Percentiles rank a stretch among this genome's conserved stretches.
Evolutionary conservation across 495 filamentous ascomycete genomes (phyloP).

Genomic region (Emericellopsis terricola): DNA sequence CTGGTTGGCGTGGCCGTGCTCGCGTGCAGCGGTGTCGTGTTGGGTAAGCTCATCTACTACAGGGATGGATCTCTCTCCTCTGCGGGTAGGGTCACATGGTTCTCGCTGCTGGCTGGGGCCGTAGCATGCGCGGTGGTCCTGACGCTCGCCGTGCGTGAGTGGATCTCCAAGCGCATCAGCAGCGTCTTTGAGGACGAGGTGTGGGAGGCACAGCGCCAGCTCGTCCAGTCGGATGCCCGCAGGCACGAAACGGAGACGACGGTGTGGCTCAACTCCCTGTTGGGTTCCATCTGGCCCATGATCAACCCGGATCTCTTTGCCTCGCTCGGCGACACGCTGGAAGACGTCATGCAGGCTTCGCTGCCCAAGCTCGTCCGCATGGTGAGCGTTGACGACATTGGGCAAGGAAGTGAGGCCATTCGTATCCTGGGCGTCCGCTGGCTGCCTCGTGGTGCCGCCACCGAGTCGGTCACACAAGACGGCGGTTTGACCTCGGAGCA

Average conservation of each 20-base stretch:
- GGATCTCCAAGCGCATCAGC: slow-evolving; percentile 32
- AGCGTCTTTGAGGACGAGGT: slow-evolving; percentile 41
- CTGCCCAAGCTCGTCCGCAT: slow-evolving; percentile 44
- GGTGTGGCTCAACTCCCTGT: slow-evolving; percentile 46
- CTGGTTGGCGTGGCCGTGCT: slow-evolving; percentile 10
- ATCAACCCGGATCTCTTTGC: slow-evolving; percentile 54
- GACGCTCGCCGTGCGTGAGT: slow-evolving; percentile 28
- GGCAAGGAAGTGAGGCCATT: slow-evolving; percentile 47
- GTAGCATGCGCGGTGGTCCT: slow-evolving; percentile 11
- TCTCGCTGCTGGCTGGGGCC: slow-evolving; percentile 9
- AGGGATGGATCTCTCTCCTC: not conserved
- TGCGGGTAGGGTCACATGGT: slow-evolving; percentile 1
- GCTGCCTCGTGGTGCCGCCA: slow-evolving; percentile 47
- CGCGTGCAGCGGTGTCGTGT: not conserved
- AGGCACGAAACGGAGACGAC: slow-evolving; percentile 31
- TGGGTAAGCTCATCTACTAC: too few relatives aligned
- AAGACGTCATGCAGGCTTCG: slow-evolving; percentile 56
- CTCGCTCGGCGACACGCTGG: slow-evolving; percentile 42
- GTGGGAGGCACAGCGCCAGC: slow-evolving; percentile 32
- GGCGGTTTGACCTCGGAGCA: slow-evolving; percentile 24
- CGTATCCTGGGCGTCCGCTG: slow-evolving; percentile 46
- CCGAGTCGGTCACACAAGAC: slow-evolving; percentile 33
- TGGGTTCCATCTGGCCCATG: slow-evolving; percentile 46
- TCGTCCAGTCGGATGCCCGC: slow-evolving; percentile 18
- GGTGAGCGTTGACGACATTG: slow-evolving; percentile 52